phyloP scores from a whole-genome alignment of 2,329 filamentous ascomycete genomes.

The Seiridium unicorne region DNA sequence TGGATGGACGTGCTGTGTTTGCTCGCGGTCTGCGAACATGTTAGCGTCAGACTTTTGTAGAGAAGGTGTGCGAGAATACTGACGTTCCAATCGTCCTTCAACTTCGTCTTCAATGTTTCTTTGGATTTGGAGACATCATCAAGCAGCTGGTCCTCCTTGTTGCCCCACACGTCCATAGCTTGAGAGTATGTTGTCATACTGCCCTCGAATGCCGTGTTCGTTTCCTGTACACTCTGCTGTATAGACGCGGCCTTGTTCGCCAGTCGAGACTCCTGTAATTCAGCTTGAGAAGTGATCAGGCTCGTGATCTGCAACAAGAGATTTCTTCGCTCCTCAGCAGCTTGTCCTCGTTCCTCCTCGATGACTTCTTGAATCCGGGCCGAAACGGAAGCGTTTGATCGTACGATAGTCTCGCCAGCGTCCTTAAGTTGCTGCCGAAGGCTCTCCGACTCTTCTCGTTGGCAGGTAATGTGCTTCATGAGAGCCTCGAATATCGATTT shows the following conservation, averaged over 20 bases:
- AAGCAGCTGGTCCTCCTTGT: slow-evolving; percentile 66
- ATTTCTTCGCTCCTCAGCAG: slow-evolving; percentile 70
- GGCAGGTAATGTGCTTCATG: slow-evolving; percentile 69
- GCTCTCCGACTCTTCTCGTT: slow-evolving; percentile 72
- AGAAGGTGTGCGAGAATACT: slow-evolving; percentile 45
- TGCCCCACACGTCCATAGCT: slow-evolving; percentile 73
- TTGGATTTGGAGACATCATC: slow-evolving; percentile 70
- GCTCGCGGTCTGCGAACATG: slow-evolving; percentile 59
- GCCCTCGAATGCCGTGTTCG: slow-evolving; percentile 63
- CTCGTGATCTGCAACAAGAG: slow-evolving; percentile 74
- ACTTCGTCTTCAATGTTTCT: slow-evolving; percentile 74
- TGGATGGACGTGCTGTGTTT: slow-evolving; percentile 82
- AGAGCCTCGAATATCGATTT: slow-evolving; percentile 82
- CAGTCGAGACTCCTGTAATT: slow-evolving; percentile 71
- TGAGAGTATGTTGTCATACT: slow-evolving; percentile 65
- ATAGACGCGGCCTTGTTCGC: slow-evolving; percentile 61
- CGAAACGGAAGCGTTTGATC: slow-evolving; percentile 67
- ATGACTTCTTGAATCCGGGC: slow-evolving; percentile 66
- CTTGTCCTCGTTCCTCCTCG: slow-evolving; percentile 72
- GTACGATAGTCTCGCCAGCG: slow-evolving; percentile 66
- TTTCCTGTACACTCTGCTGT: slow-evolving; percentile 62
- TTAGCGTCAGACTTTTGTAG: background rate
- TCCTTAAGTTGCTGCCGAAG: slow-evolving; percentile 70
- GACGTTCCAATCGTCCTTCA: slow-evolving; percentile 85
- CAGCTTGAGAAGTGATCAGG: slow-evolving; percentile 73